Percentiles rank a stretch among this genome's conserved stretches.
Evolutionary conservation across 2,329 filamentous ascomycete genomes (phyloP).

Genomic region (Paecilomyces variotii): DNA sequence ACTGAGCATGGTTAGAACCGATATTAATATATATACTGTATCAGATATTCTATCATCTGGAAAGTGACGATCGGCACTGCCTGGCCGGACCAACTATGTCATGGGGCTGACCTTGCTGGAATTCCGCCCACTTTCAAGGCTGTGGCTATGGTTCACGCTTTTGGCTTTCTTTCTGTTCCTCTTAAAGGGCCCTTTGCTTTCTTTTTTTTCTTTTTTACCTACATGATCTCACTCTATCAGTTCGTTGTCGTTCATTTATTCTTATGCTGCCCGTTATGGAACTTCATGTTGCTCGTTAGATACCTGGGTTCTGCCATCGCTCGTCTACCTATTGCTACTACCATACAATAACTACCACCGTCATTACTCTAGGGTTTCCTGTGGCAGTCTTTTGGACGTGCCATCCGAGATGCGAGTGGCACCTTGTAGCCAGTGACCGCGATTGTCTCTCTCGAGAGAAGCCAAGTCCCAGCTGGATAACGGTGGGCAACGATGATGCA

Average conservation of each 20-base stretch:
- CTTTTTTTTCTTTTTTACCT: neutral
- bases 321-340: neutral
- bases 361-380: neutral
- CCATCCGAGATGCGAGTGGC: neutral
- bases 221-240: neutral
- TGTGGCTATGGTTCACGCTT: neutral
- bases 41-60: neutral
- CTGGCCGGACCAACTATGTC: neutral
- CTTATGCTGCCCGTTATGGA: neutral
- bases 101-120: neutral
- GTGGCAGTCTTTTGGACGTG: constrained; percentile 12
- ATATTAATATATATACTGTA: neutral
- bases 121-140: neutral
- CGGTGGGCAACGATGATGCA: neutral
- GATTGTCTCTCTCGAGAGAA: neutral
- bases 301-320: neutral
- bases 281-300: neutral
- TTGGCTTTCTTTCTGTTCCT: neutral
- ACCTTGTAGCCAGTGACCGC: neutral
- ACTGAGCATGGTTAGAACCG: neutral
- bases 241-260: neutral
- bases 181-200: neutral
- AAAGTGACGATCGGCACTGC: neutral
- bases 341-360: neutral
- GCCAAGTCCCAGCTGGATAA: neutral